These are phyloP conservation scores for Penicillium sp. DNA, from an alignment of 2,329 filamentous ascomycete genomes.

Conservation along the genomic window DNA sequence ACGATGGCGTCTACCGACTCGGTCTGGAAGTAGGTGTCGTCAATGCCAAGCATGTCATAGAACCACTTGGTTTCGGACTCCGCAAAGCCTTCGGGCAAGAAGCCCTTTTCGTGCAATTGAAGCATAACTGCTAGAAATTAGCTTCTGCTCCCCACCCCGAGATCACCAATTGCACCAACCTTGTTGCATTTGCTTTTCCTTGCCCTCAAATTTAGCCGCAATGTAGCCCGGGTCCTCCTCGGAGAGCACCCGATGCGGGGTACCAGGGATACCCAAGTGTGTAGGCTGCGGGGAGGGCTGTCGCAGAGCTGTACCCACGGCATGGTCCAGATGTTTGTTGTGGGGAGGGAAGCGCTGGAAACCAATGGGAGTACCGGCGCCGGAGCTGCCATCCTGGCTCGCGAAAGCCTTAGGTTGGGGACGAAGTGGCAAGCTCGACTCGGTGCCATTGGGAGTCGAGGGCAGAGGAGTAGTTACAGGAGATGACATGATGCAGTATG, in stretches of 20 bases:
- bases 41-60: slow-evolving; percentile 95
- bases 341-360: slow-evolving; percentile 42
- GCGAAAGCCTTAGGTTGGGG: slow-evolving; percentile 33
- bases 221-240: slow-evolving; percentile 92
- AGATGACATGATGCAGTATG: slow-evolving; percentile 30
- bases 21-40: slow-evolving; percentile 96
- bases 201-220: slow-evolving; percentile 89
- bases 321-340: slow-evolving; percentile 58
- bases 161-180: slow-evolving; percentile 48
- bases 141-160: neutral
- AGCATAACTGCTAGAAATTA: slow-evolving; percentile 63
- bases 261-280: slow-evolving; percentile 71
- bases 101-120: slow-evolving; percentile 71
- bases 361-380: slow-evolving; percentile 41
- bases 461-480: slow-evolving; percentile 28
- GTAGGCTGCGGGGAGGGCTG: slow-evolving; percentile 84
- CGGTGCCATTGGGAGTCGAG: slow-evolving; percentile 27
- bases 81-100: slow-evolving; percentile 79
- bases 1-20: slow-evolving; percentile 82
- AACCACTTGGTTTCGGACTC: slow-evolving; percentile 91
- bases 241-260: slow-evolving; percentile 69
- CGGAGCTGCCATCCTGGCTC: slow-evolving; percentile 36
- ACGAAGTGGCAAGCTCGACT: slow-evolving; percentile 23
- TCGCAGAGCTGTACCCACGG: slow-evolving; percentile 53
- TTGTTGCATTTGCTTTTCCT: slow-evolving; percentile 81